These are phyloP conservation scores for Penicillium crustosum DNA, from an alignment of 2,329 filamentous ascomycete species.

Conservation along the genomic window DNA sequence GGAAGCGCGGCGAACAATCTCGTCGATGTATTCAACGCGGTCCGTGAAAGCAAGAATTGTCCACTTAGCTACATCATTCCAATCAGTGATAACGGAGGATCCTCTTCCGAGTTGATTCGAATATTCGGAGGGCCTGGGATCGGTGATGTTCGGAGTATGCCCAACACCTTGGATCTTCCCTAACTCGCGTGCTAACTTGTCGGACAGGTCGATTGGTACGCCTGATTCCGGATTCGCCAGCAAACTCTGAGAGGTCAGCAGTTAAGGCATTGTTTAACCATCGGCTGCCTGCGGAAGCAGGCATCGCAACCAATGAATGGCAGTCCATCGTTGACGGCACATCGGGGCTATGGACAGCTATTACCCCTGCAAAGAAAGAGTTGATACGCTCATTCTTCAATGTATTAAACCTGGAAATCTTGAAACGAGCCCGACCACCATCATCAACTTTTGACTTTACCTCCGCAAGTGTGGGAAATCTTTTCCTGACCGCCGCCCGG, in stretches of 20 bases:
- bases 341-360: conserved; percentile 70
- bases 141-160: conserved; percentile 71
- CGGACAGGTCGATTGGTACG: conserved; percentile 76
- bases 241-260: conserved; percentile 65
- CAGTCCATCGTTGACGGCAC: conserved; percentile 82
- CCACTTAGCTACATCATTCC: conserved; percentile 83
- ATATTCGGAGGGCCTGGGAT: conserved; percentile 92
- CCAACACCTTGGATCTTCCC: neutral
- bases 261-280: conserved; percentile 87
- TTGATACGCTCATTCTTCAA: conserved; percentile 76
- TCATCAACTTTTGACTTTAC: conserved; percentile 75
- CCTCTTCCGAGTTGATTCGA: conserved; percentile 87
- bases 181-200: conserved; percentile 9
- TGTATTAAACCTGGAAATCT: conserved; percentile 72
- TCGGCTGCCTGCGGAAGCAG: conserved; percentile 65
- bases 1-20: conserved; percentile 93
- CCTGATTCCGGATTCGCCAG: conserved; percentile 69
- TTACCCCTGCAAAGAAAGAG: conserved; percentile 71
- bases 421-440: conserved; percentile 69
- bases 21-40: conserved; percentile 79
- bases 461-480: conserved; percentile 72
- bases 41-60: conserved; percentile 65
- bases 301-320: conserved; percentile 73
- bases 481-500: conserved; percentile 80
- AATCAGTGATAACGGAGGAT: conserved; percentile 94